Evolutionary conservation across 108 stramenopile genomes (phyloP), one percentile per base, ranked within the genome.

Genomic region (Epithemia pelagica): DNA sequence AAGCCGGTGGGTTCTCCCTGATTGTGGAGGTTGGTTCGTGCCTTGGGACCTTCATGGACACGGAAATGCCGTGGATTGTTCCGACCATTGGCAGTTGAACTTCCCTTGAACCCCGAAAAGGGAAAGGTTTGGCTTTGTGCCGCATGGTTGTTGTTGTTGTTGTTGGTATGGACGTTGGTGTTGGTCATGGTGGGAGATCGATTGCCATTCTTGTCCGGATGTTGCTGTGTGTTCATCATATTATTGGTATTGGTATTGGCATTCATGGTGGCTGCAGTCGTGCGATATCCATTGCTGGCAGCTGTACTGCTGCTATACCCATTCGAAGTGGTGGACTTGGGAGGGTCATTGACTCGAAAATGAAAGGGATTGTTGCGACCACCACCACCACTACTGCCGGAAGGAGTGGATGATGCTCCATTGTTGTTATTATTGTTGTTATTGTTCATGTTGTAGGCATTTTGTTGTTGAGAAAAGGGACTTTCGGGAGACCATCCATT

Each of bases 391-490:
- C 10, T 10, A 10, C 10, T 10, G 5, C 10, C 5, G 15, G 37
- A 5, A 46, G 37, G 10, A 46, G 10, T 15, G 10, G 37, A 10
- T 46, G 37, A 5, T 46, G 37, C 10, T 46, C 37, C 10, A 46
- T 46, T 46, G 37, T 46, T 46, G 37, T 46, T 46, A 46, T 46
- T 46, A 15, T 46, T 46, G 37, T 46, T 46, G 37, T 46, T 46
- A 15, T 15, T 46, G 15, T 5, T 46, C 10, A 5, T 46, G 37
- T 15, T 46, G 37, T 46, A 46, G 37, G 37, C 37, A 46, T 46
- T 46, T 46, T 46, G 37, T 46, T 46, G 37, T 46, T 46, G 37
- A 46, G n/a, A n/a, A n/a, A n/a, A n/a, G n/a, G n/a, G n/a, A n/a
- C n/a, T n/a, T n/a, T n/a, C n/a, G n/a, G n/a, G n/a, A n/a, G n/a